Percentiles rank a stretch among this genome's conserved stretches.
Conservation (phyloP, 2,329 filamentous ascomycete genomes). For the Colletotrichum navitas region DNA sequence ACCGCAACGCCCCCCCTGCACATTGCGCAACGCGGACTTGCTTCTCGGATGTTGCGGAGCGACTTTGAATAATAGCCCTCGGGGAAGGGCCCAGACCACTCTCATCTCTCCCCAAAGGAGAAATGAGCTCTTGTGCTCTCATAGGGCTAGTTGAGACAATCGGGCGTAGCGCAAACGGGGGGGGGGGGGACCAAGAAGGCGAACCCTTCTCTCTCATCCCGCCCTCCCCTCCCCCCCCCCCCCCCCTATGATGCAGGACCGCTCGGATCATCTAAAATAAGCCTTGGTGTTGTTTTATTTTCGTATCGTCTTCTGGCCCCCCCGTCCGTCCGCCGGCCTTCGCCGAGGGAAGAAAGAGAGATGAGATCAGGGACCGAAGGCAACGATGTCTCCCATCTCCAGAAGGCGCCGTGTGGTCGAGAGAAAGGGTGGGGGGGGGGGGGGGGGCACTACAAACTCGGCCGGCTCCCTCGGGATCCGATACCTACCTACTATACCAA, state of each 20-base stretch:
- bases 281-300: neutral
- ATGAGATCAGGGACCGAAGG: neutral
- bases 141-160: neutral
- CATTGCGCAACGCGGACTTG: neutral
- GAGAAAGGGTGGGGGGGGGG: neutral
- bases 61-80: neutral
- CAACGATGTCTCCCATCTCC: neutral
- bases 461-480: neutral
- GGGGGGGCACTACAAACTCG: neutral
- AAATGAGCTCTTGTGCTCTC: conserved; percentile 1
- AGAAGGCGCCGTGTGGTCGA: neutral
- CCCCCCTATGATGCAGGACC: neutral
- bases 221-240: no score
- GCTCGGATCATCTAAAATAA: conserved; percentile 19
- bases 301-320: neutral
- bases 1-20: no score
- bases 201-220: no score
- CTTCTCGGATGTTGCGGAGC: neutral
- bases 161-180: neutral
- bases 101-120: neutral
- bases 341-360: neutral
- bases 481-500: neutral
- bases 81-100: neutral
- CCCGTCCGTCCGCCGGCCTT: neutral
- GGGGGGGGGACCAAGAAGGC: neutral